Evolutionary conservation across 257 asterid genomes (phyloP).

Genomic region (Scutellaria barbata): DNA sequence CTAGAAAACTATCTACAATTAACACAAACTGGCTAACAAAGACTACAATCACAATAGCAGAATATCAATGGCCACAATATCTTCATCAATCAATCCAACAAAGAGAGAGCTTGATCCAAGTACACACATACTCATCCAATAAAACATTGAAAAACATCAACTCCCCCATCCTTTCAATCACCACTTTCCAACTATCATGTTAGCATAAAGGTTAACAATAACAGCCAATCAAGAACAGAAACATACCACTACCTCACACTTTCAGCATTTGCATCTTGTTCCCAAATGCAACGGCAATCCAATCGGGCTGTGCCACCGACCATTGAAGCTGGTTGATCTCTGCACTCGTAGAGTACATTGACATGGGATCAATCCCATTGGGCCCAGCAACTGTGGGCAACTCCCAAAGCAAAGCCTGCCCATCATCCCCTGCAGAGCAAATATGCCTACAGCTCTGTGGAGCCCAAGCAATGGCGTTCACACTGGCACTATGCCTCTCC

Average conservation of each 20-base stretch:
- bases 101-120: neutral
- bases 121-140: conserved; percentile 20
- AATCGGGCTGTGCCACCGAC: conserved; percentile 80
- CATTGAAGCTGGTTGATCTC: conserved; percentile 96
- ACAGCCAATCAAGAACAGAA: conserved; percentile 3
- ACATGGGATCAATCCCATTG: conserved; percentile 86
- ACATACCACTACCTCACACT: conserved; percentile 54
- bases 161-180: neutral
- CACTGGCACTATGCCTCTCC: conserved; percentile 86
- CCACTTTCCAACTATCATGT: conserved; percentile 14
- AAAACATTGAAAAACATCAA: neutral
- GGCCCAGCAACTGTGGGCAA: conserved; percentile 91
- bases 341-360: conserved; percentile 64
- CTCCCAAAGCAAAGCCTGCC: conserved; percentile 89
- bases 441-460: conserved; percentile 88
- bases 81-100: conserved; percentile 16
- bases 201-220: conserved; percentile 17
- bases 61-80: conserved; percentile 7
- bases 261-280: conserved; percentile 87
- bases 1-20: conserved; percentile 12
- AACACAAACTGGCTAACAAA: neutral
- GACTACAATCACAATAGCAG: neutral
- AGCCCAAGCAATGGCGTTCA: conserved; percentile 92
- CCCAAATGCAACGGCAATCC: conserved; percentile 89
- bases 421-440: conserved; percentile 92